Percentiles rank a stretch among this genome's conserved stretches.
Conservation (phyloP, 2,329 filamentous ascomycete genomes). For the Zymoseptoria tritici region DNA sequence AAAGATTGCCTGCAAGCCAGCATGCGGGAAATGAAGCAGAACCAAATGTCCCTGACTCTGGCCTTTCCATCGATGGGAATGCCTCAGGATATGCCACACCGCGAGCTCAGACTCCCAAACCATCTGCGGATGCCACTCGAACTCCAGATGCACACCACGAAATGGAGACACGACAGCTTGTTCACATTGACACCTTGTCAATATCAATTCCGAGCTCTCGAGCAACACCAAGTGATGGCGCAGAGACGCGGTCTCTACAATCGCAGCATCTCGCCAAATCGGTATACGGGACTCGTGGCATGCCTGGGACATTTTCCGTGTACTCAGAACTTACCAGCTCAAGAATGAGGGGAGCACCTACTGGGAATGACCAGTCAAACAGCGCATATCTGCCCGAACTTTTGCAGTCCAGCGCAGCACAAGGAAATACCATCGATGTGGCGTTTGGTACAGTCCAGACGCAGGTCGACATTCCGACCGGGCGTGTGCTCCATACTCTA, state of each 20-base stretch:
- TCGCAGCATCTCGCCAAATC: constrained; percentile 1
- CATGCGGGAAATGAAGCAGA: background rate
- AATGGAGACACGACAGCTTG: constrained; percentile 2
- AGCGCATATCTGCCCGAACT: background rate
- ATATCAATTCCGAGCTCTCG: constrained; percentile 2
- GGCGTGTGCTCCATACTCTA: constrained; percentile 14
- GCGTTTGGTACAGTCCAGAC: constrained; percentile 10
- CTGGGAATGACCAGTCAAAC: constrained; percentile 15
- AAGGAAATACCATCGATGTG: constrained; percentile 4
- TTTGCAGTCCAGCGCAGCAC: background rate
- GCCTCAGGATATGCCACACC: constrained; percentile 23
- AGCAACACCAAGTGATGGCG: background rate
- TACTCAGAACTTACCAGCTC: constrained; percentile 36
- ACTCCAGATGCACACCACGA: background rate
- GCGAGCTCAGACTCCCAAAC: constrained; percentile 17
- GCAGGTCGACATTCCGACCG: constrained; percentile 16
- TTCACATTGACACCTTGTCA: constrained; percentile 24
- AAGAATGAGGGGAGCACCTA: constrained; percentile 13
- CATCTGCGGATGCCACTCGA: background rate
- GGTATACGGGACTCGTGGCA: constrained; percentile 12
- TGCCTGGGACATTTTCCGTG: constrained; percentile 43
- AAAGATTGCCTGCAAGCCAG: background rate
- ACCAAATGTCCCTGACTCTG: background rate
- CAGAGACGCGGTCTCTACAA: background rate
- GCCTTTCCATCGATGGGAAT: background rate